phyloP scores from a whole-genome alignment of 2,329 filamentous ascomycete species.

The Cercospora brassicicola region DNA sequence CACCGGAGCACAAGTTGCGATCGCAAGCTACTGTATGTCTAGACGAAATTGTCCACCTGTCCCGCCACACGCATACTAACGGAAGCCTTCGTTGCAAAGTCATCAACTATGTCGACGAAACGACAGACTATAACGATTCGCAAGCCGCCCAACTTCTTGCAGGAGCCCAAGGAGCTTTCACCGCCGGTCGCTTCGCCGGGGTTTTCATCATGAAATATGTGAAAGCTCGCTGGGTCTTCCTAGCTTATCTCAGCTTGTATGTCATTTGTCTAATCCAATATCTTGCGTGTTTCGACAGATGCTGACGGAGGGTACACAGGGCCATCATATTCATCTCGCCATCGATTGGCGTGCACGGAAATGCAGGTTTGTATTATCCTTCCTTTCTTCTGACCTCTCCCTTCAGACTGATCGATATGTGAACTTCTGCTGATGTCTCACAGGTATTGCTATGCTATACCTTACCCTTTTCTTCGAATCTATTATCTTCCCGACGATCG shows the following conservation, averaged over 20 bases:
- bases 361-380: constrained; percentile 41
- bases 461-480: constrained; percentile 75
- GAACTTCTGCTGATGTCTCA: constrained; percentile 47
- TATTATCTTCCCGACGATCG: constrained; percentile 79
- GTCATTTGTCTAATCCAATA: too few species aligned
- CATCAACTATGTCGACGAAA: constrained; percentile 65
- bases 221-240: constrained; percentile 68
- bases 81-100: constrained; percentile 37
- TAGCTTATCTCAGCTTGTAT: constrained; percentile 61
- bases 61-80: not conserved
- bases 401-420: not conserved
- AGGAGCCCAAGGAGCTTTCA: constrained; percentile 71
- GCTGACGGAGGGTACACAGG: not conserved
- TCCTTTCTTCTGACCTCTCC: not conserved
- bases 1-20: constrained; percentile 68
- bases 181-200: constrained; percentile 69
- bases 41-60: accelerated
- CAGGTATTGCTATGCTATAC: constrained; percentile 61
- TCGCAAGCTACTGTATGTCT: constrained; percentile 52
- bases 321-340: constrained; percentile 59
- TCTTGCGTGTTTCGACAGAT: too few species aligned
- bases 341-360: constrained; percentile 51
- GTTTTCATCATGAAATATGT: constrained; percentile 65
- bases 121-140: constrained; percentile 56
- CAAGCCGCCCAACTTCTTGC: constrained; percentile 68